Evolutionary conservation across 2,329 filamentous ascomycete species (phyloP).

Genomic region (Talaromyces atroroseus): DNA sequence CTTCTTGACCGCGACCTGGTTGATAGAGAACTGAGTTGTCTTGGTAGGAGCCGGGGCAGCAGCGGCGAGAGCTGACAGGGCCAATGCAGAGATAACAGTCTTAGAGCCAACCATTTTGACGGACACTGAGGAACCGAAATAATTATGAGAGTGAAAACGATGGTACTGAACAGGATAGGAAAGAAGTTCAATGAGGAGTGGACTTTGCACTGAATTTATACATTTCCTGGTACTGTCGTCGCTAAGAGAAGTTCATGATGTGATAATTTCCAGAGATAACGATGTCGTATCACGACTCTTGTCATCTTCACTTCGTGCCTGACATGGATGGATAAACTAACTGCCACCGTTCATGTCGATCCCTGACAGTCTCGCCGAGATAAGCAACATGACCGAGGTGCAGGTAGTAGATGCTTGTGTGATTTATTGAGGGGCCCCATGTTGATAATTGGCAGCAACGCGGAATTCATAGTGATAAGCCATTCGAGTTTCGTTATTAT

Average conservation of each 20-base stretch:
- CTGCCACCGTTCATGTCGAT: not conserved
- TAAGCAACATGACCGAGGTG: constrained; percentile 8
- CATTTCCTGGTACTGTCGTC: not conserved
- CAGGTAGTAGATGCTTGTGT: not conserved
- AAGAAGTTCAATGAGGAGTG: not conserved
- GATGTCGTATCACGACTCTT: constrained; percentile 4
- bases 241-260: not conserved
- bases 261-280: not conserved
- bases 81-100: constrained; percentile 14
- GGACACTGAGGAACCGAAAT: not conserved
- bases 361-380: not conserved
- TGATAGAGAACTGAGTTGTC: constrained; percentile 11
- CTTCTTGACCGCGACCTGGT: constrained; percentile 12
- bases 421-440: not conserved
- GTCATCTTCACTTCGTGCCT: not conserved
- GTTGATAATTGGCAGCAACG: not conserved
- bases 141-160: not conserved
- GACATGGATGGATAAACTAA: not conserved
- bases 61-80: constrained; percentile 9
- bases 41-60: constrained; percentile 8
- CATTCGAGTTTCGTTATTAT: not conserved
- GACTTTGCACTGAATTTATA: not conserved
- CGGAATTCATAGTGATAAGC: not conserved
- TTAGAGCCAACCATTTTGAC: constrained; percentile 14
- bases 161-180: not conserved